phyloP scores from a whole-genome alignment of 345 rosid genomes.

The Euphorbia peplus region DNA sequence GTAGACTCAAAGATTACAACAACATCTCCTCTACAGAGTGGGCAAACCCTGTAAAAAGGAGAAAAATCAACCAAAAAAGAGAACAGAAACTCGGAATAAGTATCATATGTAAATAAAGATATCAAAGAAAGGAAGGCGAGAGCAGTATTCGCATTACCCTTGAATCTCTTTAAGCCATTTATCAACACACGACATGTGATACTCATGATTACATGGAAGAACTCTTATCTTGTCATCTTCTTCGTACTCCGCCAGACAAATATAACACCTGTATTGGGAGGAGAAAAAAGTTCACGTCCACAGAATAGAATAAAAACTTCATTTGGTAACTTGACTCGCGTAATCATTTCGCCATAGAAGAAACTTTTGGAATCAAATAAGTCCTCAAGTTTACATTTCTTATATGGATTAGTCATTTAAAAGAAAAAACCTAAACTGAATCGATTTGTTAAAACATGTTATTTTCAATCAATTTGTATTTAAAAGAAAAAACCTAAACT shows the following conservation, averaged over 20 bases:
- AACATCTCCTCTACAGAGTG: constrained; percentile 72
- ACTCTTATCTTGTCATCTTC: constrained; percentile 67
- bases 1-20: constrained; percentile 28
- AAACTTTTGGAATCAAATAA: too few relatives aligned
- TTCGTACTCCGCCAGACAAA: constrained; percentile 64
- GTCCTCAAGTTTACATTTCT: too few relatives aligned
- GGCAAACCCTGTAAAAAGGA: constrained; percentile 54
- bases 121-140: neutral
- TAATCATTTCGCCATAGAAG: too few relatives aligned
- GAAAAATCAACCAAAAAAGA: neutral
- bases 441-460: too few relatives aligned
- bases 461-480: too few relatives aligned
- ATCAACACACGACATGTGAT: constrained; percentile 71
- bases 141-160: constrained; percentile 36
- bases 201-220: constrained; percentile 81
- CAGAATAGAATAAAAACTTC: too few relatives aligned
- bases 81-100: neutral
- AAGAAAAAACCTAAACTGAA: too few relatives aligned
- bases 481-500: too few relatives aligned
- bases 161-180: constrained; percentile 90
- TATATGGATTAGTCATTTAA: too few relatives aligned
- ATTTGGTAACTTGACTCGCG: too few relatives aligned
- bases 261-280: constrained; percentile 48
- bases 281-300: neutral
- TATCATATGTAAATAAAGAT: neutral